Evolutionary conservation across 2,329 filamentous ascomycete genomes (phyloP).

Genomic region (Colletotrichum sp.): DNA sequence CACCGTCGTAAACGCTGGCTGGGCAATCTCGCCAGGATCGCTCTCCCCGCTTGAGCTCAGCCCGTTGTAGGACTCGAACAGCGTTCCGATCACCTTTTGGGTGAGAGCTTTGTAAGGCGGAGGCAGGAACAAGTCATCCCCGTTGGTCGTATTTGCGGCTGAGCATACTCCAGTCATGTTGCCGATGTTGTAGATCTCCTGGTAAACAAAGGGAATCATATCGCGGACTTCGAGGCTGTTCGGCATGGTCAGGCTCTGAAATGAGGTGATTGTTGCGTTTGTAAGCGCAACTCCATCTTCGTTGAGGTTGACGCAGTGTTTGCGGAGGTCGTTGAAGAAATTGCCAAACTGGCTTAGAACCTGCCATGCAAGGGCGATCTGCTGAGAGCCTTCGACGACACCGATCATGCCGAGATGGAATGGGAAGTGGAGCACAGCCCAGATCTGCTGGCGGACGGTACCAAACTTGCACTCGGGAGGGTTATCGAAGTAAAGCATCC

Average conservation of each 20-base stretch:
- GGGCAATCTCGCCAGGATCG: neutral
- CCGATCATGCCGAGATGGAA: constrained; percentile 61
- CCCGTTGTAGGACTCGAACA: constrained; percentile 12
- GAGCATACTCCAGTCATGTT: constrained; percentile 10
- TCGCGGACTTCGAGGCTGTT: neutral
- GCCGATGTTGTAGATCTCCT: constrained; percentile 7
- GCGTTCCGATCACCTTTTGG: neutral
- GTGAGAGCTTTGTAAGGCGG: neutral
- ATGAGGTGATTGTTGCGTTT: neutral
- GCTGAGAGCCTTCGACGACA: constrained; percentile 58
- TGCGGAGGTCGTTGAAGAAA: neutral
- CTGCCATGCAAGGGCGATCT: constrained; percentile 35
- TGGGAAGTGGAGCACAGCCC: constrained; percentile 58
- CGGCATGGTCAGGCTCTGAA: constrained; percentile 6
- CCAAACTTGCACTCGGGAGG: constrained; percentile 54
- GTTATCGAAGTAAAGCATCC: constrained; percentile 63
- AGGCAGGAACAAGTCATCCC: neutral
- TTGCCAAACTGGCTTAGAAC: constrained; percentile 8
- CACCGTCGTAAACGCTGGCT: constrained; percentile 10
- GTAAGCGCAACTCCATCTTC: constrained; percentile 4
- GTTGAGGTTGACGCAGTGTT: neutral
- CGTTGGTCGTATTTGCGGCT: neutral
- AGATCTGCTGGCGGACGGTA: constrained; percentile 57
- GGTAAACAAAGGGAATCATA: neutral
- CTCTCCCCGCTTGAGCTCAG: neutral